A percentile compares a stretch with the other conserved stretches of the same genome.
These are phyloP conservation scores for Bipolaris victoriae DNA, from an alignment of 2,329 filamentous ascomycete genomes.

Conservation along the genomic window DNA sequence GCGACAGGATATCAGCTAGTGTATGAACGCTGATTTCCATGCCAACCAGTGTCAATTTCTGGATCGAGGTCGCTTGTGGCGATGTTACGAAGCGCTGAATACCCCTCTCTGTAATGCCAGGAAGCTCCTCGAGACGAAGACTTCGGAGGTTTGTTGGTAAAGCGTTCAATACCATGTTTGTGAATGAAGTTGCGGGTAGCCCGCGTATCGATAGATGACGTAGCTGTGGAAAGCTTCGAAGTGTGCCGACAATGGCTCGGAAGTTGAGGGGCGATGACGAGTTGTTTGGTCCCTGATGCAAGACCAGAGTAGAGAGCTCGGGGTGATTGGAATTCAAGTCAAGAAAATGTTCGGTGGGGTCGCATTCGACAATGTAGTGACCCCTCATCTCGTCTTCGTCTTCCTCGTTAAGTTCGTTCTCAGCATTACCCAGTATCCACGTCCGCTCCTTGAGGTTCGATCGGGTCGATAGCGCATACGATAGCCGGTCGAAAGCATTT, in stretches of 20 bases:
- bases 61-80: conserved; percentile 53
- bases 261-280: conserved; percentile 56
- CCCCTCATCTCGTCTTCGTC: conserved; percentile 40
- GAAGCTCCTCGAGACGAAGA: conserved; percentile 61
- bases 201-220: conserved; percentile 62
- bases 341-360: conserved; percentile 60
- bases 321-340: conserved; percentile 60
- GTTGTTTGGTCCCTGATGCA: conserved; percentile 48
- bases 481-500: conserved; percentile 61
- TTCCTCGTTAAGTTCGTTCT: conserved; percentile 25
- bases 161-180: conserved; percentile 60
- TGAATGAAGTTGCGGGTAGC: conserved; percentile 61
- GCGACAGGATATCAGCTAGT: conserved; percentile 59
- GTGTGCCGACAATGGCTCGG: conserved; percentile 60
- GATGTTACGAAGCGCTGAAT: conserved; percentile 59
- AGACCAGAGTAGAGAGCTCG: conserved; percentile 59
- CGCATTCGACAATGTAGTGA: conserved; percentile 51
- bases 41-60: conserved; percentile 59
- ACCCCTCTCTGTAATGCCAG: conserved; percentile 62
- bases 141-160: conserved; percentile 58
- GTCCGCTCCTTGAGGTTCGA: conserved; percentile 60
- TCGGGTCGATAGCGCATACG: conserved; percentile 62
- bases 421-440: conserved; percentile 57
- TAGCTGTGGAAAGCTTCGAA: conserved; percentile 60
- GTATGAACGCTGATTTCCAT: conserved; percentile 60